phyloP scores from a whole-genome alignment of 2,329 filamentous ascomycete species.

The Rhinocladiella similis region DNA sequence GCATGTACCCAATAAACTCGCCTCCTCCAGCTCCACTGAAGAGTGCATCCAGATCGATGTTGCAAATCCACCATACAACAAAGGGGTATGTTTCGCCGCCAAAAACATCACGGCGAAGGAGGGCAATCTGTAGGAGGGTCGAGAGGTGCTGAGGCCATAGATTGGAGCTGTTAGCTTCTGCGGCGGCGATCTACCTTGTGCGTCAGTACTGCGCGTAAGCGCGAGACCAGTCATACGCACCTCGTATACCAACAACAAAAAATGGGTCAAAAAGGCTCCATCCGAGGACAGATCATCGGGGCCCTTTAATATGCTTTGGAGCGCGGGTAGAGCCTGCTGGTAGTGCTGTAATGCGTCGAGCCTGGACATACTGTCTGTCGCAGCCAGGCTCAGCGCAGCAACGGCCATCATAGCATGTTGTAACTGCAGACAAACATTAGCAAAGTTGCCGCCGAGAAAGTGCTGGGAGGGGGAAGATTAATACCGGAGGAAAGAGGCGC shows the following conservation, averaged over 20 bases:
- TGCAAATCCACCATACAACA: slow-evolving; percentile 55
- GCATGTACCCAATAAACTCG: slow-evolving; percentile 49
- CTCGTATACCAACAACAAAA: slow-evolving; percentile 59
- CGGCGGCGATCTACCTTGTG: slow-evolving; percentile 43
- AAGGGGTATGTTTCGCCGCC: slow-evolving; percentile 50
- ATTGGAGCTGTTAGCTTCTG: slow-evolving; percentile 47
- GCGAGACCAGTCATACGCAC: slow-evolving; percentile 35
- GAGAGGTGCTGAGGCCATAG: slow-evolving; percentile 58
- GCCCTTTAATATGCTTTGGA: slow-evolving; percentile 46
- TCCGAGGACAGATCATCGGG: slow-evolving; percentile 56
- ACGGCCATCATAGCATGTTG: slow-evolving; percentile 60
- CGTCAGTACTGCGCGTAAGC: slow-evolving; percentile 17
- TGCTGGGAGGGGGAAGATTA: too few species aligned
- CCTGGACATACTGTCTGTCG: slow-evolving; percentile 46
- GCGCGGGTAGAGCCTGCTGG: slow-evolving; percentile 51
- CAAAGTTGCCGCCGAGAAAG: neutral
- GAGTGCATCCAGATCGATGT: slow-evolving; percentile 57
- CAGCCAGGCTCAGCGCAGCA: slow-evolving; percentile 54
- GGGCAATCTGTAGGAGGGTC: slow-evolving; percentile 51
- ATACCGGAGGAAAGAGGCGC: slow-evolving; percentile 52
- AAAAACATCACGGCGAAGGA: slow-evolving; percentile 48
- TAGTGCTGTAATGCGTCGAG: slow-evolving; percentile 57
- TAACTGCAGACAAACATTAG: slow-evolving; percentile 40
- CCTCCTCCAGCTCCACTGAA: slow-evolving; percentile 54
- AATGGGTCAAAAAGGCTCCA: slow-evolving; percentile 58